These are phyloP conservation scores for Podospora conica DNA, from an alignment of 495 filamentous ascomycete species.

Conservation along the genomic window DNA sequence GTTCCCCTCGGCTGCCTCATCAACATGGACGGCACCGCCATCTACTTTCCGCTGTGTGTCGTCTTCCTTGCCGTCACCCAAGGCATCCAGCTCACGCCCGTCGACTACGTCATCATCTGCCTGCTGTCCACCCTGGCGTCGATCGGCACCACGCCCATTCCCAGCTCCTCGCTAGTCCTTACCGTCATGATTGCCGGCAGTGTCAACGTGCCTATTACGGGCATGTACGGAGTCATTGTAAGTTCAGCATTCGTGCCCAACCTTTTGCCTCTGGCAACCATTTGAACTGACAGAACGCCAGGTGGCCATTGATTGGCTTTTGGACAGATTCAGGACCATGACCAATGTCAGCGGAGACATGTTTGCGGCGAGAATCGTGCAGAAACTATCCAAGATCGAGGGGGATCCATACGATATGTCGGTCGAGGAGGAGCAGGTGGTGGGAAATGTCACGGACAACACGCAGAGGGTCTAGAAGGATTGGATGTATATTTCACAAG, in stretches of 20 bases:
- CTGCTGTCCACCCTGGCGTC: constrained; percentile 30
- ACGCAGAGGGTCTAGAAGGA: not conserved
- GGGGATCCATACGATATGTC: not conserved
- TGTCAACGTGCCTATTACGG: constrained; percentile 26
- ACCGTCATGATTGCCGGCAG: constrained; percentile 30
- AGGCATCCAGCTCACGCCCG: constrained; percentile 18
- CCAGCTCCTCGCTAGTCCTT: constrained; percentile 27
- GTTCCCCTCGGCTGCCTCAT: constrained; percentile 27
- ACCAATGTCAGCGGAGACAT: not conserved
- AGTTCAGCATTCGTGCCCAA: too few relatives aligned
- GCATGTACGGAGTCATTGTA: constrained; percentile 27
- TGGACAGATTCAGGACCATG: not conserved
- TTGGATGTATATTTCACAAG: not conserved
- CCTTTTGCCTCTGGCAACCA: too few relatives aligned
- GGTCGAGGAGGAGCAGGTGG: not conserved
- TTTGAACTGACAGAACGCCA: too few relatives aligned
- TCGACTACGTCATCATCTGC: constrained; percentile 27
- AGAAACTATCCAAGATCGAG: not conserved
- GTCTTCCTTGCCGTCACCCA: constrained; percentile 31
- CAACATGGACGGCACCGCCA: constrained; percentile 33
- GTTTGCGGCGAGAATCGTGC: not conserved
- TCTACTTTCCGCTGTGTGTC: constrained; percentile 28
- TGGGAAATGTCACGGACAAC: not conserved
- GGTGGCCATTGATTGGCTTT: not conserved
- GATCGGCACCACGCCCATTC: constrained; percentile 32